A percentile compares a stretch with the other conserved stretches of the same genome.
Conservation (phyloP, 1,139 yeast genomes). For the Blastobotrys arbuscula region DNA sequence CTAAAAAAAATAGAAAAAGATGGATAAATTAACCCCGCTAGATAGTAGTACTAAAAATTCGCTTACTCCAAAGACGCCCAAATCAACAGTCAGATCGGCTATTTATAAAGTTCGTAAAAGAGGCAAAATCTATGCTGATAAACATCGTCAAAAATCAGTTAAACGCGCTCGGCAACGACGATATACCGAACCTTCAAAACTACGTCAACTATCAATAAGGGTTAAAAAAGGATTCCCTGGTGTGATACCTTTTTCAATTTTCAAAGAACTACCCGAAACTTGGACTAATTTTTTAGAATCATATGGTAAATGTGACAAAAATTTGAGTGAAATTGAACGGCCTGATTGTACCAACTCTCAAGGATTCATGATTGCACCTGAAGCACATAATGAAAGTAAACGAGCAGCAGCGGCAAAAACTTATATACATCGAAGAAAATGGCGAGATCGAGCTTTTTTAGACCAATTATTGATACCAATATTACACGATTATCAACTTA, state of each 20-base stretch:
- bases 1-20: too few relatives aligned
- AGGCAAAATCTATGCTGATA: background rate
- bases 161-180: constrained; percentile 3
- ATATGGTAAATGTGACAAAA: constrained; percentile 53
- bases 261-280: constrained; percentile 37
- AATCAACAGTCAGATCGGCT: constrained; percentile 7
- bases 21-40: background rate
- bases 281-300: constrained; percentile 57
- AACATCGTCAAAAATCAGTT: background rate
- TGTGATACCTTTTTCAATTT: constrained; percentile 15
- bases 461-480: constrained; percentile 33
- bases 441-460: constrained; percentile 45
- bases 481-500: constrained; percentile 38
- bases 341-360: constrained; percentile 48
- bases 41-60: background rate
- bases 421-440: constrained; percentile 43
- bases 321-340: constrained; percentile 49
- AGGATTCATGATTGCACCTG: constrained; percentile 56
- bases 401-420: constrained; percentile 36
- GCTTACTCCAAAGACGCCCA: constrained; percentile 3
- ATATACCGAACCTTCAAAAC: constrained; percentile 1
- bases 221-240: constrained; percentile 20
- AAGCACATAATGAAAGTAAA: constrained; percentile 24
- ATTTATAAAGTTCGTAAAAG: background rate
- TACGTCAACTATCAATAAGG: constrained; percentile 9